Percentiles rank a stretch among this genome's conserved stretches.
These are phyloP conservation scores for Diaporthe helianthi DNA, from an alignment of 2,329 filamentous ascomycete species.

Conservation along the genomic window DNA sequence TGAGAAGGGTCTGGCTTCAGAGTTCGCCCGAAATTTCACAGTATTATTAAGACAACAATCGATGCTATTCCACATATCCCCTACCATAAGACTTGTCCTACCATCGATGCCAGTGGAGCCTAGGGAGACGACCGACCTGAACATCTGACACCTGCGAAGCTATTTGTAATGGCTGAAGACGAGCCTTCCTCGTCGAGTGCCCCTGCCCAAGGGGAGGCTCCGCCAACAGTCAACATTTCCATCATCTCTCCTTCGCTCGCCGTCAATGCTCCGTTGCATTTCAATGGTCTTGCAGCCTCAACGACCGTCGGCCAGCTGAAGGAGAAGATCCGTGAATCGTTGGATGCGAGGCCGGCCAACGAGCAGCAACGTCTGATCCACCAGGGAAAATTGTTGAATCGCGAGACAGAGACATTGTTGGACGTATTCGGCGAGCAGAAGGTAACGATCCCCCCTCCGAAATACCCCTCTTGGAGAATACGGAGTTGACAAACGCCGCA, in stretches of 20 bases:
- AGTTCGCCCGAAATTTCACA: conserved; percentile 1
- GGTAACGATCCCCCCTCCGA: conserved; percentile 46
- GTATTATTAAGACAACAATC: not conserved
- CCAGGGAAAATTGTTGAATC: conserved; percentile 61
- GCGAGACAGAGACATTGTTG: conserved; percentile 62
- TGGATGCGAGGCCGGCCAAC: conserved; percentile 58
- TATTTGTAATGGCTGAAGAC: conserved; percentile 50
- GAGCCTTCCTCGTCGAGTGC: conserved; percentile 40
- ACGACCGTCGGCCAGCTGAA: conserved; percentile 66
- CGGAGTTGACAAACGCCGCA: conserved; percentile 9
- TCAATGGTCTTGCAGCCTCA: conserved; percentile 54
- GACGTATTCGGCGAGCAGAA: conserved; percentile 63
- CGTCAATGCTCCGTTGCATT: conserved; percentile 57
- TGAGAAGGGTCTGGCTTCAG: conserved; percentile 33
- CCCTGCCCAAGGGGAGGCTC: conserved; percentile 37
- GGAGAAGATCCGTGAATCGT: conserved; percentile 59
- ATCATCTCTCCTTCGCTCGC: conserved; percentile 65
- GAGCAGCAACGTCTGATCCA: conserved; percentile 67
- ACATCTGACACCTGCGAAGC: conserved; percentile 32
- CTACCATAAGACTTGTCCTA: not conserved
- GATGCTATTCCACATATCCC: not conserved
- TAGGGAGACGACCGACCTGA: conserved; percentile 26
- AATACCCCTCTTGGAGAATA: not conserved
- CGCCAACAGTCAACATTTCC: conserved; percentile 59
- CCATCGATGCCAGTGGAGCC: not conserved